Base-by-base conservation (phyloP, 306 rosid species). In the Lagenaria siceraria region DNA sequence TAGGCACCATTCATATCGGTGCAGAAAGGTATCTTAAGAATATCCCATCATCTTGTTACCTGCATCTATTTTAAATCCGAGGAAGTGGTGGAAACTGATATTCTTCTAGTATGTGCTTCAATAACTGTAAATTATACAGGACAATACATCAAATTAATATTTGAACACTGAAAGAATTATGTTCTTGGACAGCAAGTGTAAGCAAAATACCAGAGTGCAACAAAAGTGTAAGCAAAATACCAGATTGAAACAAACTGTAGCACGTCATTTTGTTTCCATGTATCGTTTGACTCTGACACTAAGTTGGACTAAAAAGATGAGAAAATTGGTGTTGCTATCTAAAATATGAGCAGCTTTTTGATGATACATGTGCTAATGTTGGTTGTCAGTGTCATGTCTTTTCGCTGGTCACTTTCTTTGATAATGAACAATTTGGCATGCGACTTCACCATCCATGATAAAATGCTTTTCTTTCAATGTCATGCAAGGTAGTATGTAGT, bases 1-100 rank as follows among this genome's bases (percentile, higher is more conserved):
- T 77, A 65, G 97, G 96, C 63, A 92, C 97, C 58, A 92, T 90
- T 81, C 99, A 95, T 84, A 95, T 95, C 54, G 99, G 96, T 83
- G 86, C 97, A 27, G 97, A 95, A 84, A 92, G 96, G 97, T 71
- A 70, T 22, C 58, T 14, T 21, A 14, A 51, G 58, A 43, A 13
- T 25, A 43, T 36, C 7, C 36, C 38, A 22, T 42, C 35, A 68
- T 42, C 75, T 68, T 40, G 33, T 21, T 68, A n/a, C 21, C 52
- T 10, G 52, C 31, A n/a, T 66, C 49, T 36, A 4, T 36, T 65
- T 65, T 36, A 38, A n/a, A 38, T 35, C 42, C 9, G 4, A 11
- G 54, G 5, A 68, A 27, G 33, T 14, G 31, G 74, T 66, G 76
- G 58, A 68, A 46, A 49, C 22, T 71, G 33, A 46, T 71, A 22